A percentile compares a stretch with the other conserved stretches of the same genome.
phyloP scores from a whole-genome alignment of 768 basidiomycete species.

The Termitomyces bulborhizus region DNA sequence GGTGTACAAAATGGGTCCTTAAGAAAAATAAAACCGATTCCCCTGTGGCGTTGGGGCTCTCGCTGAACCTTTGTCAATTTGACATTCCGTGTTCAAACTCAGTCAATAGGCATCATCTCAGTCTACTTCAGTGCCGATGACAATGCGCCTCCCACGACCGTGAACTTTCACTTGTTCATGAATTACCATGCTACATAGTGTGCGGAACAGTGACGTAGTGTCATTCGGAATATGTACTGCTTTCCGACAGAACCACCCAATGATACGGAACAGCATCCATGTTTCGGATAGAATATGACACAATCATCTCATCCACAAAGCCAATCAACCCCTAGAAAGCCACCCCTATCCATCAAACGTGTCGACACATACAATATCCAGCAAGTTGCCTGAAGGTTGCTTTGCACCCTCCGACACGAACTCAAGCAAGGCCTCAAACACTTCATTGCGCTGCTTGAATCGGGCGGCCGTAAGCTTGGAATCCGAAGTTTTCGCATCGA shows the following conservation, averaged over 20 bases:
- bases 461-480: conserved; percentile 33
- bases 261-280: neutral
- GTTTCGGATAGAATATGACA: no score
- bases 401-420: conserved; percentile 61
- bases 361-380: conserved; percentile 52
- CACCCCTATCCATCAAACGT: conserved; percentile 4
- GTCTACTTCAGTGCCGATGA: neutral
- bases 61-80: neutral
- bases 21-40: no score
- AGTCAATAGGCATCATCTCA: neutral
- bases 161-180: neutral
- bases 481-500: conserved; percentile 12
- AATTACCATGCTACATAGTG: no score
- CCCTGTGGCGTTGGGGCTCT: no score
- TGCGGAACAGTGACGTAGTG: neutral
- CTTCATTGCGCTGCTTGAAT: conserved; percentile 60
- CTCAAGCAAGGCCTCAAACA: conserved; percentile 62
- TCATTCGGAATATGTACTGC: neutral
- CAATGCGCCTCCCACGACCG: neutral
- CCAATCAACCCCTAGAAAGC: neutral
- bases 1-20: no score
- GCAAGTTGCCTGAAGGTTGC: conserved; percentile 57
- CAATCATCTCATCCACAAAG: neutral
- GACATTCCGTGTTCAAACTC: neutral
- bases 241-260: neutral